A percentile compares a stretch with the other conserved stretches of the same genome.
phyloP scores from a whole-genome alignment of 2,329 filamentous ascomycete species.

The Claviceps lovelessii region DNA sequence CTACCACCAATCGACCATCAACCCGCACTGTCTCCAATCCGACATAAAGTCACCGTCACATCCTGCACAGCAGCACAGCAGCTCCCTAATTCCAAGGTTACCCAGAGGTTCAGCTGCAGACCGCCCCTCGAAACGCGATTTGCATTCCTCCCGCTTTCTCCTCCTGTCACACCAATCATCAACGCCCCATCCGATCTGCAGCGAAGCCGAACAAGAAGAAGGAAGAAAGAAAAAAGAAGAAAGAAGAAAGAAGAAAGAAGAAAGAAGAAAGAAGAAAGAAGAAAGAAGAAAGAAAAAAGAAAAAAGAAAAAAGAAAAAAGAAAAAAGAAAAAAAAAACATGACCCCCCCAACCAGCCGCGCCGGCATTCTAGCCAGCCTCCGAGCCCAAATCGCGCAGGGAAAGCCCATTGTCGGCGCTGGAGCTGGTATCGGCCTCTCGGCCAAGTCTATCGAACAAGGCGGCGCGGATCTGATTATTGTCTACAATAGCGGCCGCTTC shows the following conservation, averaged over 20 bases:
- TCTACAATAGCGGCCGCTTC: constrained; percentile 60
- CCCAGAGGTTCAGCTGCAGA: too few species aligned
- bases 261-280: too few species aligned
- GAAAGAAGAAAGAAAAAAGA: too few species aligned
- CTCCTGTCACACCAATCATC: not conserved
- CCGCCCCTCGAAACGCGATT: not conserved
- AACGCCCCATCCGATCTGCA: not conserved
- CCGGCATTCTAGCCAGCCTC: constrained; percentile 41
- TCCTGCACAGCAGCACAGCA: not conserved
- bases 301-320: not conserved
- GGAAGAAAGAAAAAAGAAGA: too few species aligned
- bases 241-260: too few species aligned
- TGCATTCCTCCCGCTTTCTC: not conserved
- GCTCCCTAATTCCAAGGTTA: too few species aligned
- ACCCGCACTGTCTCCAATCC: not conserved
- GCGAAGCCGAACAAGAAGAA: too few species aligned
- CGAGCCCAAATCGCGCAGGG: constrained; percentile 38
- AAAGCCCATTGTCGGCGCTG: constrained; percentile 51
- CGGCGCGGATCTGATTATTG: constrained; percentile 54
- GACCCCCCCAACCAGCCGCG: constrained; percentile 41
- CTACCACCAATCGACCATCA: too few species aligned
- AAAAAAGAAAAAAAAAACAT: constrained; percentile 20
- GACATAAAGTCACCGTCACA: not conserved
- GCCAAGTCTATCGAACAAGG: constrained; percentile 58
- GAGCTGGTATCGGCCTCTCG: constrained; percentile 54